Conservation (phyloP, 306 rosid genomes). For the Dalbergia oliveri region DNA sequence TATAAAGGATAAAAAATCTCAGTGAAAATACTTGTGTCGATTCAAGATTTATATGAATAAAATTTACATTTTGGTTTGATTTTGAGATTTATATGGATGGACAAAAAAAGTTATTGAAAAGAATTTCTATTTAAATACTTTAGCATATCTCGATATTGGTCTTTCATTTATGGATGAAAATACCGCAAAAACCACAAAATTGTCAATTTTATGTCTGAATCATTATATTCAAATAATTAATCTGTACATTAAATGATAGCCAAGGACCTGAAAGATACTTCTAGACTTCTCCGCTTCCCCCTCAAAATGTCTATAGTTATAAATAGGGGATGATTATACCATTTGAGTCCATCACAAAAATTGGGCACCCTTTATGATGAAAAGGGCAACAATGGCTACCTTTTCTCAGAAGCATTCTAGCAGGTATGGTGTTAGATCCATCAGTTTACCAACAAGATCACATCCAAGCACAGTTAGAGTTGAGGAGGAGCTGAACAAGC, state of each 20-base stretch:
- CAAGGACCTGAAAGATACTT: slow-evolving; percentile 40
- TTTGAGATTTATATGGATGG: too few species aligned
- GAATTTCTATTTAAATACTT: too few species aligned
- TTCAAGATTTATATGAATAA: too few species aligned
- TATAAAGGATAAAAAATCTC: too few species aligned
- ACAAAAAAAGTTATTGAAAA: too few species aligned
- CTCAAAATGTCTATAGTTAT: slow-evolving; percentile 26
- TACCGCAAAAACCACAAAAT: too few species aligned
- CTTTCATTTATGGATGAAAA: too few species aligned
- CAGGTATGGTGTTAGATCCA: slow-evolving; percentile 60
- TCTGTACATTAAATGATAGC: slow-evolving; percentile 31
- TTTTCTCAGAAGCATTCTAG: slow-evolving; percentile 60
- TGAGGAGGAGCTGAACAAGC: slow-evolving; percentile 68
- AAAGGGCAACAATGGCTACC: slow-evolving; percentile 54
- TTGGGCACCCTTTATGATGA: slow-evolving; percentile 39
- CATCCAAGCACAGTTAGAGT: slow-evolving; percentile 71
- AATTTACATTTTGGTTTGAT: too few species aligned
- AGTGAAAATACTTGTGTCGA: too few species aligned
- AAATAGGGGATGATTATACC: slow-evolving; percentile 18
- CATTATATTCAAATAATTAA: too few species aligned
- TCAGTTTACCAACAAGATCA: slow-evolving; percentile 81
- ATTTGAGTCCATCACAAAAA: slow-evolving; percentile 18
- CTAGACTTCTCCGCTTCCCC: slow-evolving; percentile 2
- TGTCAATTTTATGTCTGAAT: too few species aligned
- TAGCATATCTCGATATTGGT: too few species aligned